Evolutionary conservation across 2,329 filamentous ascomycete species (phyloP), one percentile per base, ranked within the genome.

Genomic region (Pyrenophora graminea): DNA sequence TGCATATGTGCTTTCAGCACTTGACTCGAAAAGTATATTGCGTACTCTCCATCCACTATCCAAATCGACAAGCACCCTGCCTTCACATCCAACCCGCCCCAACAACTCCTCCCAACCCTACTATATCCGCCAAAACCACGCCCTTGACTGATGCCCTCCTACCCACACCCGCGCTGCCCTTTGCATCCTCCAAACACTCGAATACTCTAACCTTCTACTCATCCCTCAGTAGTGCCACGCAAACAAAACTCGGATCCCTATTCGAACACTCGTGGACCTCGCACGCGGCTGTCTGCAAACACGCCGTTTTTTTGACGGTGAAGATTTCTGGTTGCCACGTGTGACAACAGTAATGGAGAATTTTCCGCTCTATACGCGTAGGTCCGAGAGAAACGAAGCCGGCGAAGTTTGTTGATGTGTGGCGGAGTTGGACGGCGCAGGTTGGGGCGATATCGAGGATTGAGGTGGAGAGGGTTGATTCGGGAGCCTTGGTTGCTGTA

Each of bases 351-450:
- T 21, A 15, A 31, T 32, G 25, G 3, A 43, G 39, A 15, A 48
- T 38, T 12, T 48, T 32, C 17, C 39, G 39, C 19, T 48, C 45
- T 6, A 13, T 10, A 15, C 4, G 39, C 6, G 39, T 42, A 17
- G 32, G 39, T n/a, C 45, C 45, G 32, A 48, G 39, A 6, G 39
- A 23, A 39, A 48, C 21, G 45, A 43, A n/a, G 31, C 39, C 45
- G 9, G 21, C 32, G 25, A 30, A 21, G 33, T 18, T 19, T n/a
- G 23, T 10, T 5, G 15, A 32, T 18, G 32, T 25, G 6, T 9
- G 3, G 12, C 32, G 7, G 10, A 36, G 41, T 9, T 10, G 7
- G 8, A 5, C 19, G 13, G 19, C 6, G 10, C 31, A 36, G 10
- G 10, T 39, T 10, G 27, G 27, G 27, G 27, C 2, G 4, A 30